phyloP scores from a whole-genome alignment of 1,284 basidiomycete genomes.

The Sporisorium iseilematis-ciliati region DNA sequence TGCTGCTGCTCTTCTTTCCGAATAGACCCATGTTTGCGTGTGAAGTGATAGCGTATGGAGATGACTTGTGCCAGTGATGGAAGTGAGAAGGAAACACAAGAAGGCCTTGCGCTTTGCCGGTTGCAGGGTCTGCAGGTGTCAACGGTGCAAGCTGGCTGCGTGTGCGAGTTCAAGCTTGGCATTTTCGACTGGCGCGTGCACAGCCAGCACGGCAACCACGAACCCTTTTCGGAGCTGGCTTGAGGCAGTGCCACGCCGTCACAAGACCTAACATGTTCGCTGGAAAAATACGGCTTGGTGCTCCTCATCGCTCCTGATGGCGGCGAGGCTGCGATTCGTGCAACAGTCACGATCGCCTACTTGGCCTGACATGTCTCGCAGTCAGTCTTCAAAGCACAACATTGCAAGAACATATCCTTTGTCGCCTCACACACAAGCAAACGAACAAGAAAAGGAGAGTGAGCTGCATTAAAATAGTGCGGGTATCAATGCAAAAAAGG shows the following conservation, averaged over 20 bases:
- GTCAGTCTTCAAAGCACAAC: background rate
- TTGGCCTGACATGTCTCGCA: too few species aligned
- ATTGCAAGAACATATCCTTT: background rate
- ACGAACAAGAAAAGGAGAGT: background rate
- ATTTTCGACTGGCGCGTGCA: slow-evolving; percentile 11
- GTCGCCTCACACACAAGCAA: background rate
- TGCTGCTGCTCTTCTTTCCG: slow-evolving; percentile 48
- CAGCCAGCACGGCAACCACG: slow-evolving; percentile 15
- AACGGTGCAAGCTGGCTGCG: slow-evolving; percentile 4
- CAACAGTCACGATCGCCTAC: too few species aligned
- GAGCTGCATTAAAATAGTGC: slow-evolving; percentile 7
- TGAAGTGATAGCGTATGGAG: background rate
- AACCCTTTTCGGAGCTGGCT: background rate
- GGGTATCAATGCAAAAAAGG: slow-evolving; percentile 11
- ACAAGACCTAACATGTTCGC: background rate
- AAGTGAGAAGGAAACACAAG: background rate
- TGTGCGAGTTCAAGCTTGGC: background rate
- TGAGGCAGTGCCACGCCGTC: background rate
- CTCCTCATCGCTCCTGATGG: too few species aligned
- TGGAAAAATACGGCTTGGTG: background rate
- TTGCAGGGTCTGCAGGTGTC: background rate
- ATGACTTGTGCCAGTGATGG: background rate
- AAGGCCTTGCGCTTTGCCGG: background rate
- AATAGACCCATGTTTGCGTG: slow-evolving; percentile 39
- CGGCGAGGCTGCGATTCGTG: too few species aligned